Conservation (phyloP, 139 green algal genomes). For the Coelastrella sp. region DNA sequence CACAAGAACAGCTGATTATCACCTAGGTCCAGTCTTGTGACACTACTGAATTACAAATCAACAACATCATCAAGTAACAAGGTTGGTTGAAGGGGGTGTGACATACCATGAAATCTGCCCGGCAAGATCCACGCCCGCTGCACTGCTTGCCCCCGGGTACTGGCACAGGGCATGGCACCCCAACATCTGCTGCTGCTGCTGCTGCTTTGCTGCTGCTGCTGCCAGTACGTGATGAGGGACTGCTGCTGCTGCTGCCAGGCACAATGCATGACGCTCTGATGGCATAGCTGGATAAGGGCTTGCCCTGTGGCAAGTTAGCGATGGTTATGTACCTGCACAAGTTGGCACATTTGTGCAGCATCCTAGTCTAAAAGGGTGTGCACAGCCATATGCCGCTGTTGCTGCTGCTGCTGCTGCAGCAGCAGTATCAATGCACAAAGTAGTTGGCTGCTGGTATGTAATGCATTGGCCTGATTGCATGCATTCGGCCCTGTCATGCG, state of each 20-base stretch:
- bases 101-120: neutral
- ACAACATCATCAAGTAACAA: neutral
- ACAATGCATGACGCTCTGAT: slow-evolving; percentile 20
- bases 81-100: too few relatives aligned
- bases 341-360: neutral
- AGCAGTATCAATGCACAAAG: neutral
- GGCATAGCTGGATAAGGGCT: neutral
- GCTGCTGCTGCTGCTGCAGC: neutral
- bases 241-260: neutral
- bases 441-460: too few relatives aligned
- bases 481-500: too few relatives aligned
- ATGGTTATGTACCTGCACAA: slow-evolving; percentile 32
- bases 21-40: too few relatives aligned
- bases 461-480: too few relatives aligned
- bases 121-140: slow-evolving; percentile 15
- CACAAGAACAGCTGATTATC: too few relatives aligned
- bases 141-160: slow-evolving; percentile 19
- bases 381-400: neutral
- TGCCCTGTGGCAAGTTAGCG: slow-evolving; percentile 1
- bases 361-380: too few relatives aligned
- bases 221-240: neutral
- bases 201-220: slow-evolving; percentile 14
- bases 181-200: neutral
- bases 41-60: neutral
- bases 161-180: slow-evolving; percentile 20